Evolutionary conservation across 139 green algal genomes (phyloP).

Genomic region (Volvox africanus): DNA sequence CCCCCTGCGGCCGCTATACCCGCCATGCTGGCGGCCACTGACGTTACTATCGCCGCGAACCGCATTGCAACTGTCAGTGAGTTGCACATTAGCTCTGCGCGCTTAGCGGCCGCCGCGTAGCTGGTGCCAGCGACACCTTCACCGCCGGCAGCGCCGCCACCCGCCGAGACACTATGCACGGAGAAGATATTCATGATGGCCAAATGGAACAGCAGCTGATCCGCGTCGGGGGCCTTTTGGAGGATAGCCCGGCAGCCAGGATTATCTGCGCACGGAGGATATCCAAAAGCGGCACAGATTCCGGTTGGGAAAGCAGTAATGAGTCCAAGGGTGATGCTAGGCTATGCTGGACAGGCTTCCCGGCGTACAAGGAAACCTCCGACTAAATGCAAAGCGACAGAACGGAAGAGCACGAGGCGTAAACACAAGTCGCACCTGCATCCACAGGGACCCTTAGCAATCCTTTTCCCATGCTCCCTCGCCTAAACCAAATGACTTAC

Average conservation of each 20-base stretch:
- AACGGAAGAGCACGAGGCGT: too few relatives aligned
- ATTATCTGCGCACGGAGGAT: neutral
- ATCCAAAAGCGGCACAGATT: neutral
- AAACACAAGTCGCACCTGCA: too few relatives aligned
- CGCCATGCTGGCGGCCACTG: constrained; percentile 18
- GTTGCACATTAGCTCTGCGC: neutral
- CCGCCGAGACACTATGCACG: constrained; percentile 41
- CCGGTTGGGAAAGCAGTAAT: too few relatives aligned
- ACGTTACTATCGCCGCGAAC: constrained; percentile 15
- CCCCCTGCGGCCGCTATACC: constrained; percentile 23
- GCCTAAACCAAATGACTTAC: too few relatives aligned
- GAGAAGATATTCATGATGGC: constrained; percentile 57
- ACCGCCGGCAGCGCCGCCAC: neutral
- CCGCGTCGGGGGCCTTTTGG: constrained; percentile 4
- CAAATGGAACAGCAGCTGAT: constrained; percentile 64
- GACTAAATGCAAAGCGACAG: too few relatives aligned
- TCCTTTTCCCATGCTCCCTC: too few relatives aligned
- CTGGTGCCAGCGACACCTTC: neutral
- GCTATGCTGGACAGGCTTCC: too few relatives aligned
- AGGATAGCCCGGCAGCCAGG: constrained; percentile 14
- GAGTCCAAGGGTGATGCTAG: too few relatives aligned
- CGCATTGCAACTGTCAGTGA: constrained; percentile 18
- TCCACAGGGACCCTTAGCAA: too few relatives aligned
- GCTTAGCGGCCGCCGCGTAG: neutral
- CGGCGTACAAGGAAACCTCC: too few relatives aligned